Evolutionary conservation across 306 rosid species (phyloP).

Genomic region (Gynostemma pentaphyllum): DNA sequence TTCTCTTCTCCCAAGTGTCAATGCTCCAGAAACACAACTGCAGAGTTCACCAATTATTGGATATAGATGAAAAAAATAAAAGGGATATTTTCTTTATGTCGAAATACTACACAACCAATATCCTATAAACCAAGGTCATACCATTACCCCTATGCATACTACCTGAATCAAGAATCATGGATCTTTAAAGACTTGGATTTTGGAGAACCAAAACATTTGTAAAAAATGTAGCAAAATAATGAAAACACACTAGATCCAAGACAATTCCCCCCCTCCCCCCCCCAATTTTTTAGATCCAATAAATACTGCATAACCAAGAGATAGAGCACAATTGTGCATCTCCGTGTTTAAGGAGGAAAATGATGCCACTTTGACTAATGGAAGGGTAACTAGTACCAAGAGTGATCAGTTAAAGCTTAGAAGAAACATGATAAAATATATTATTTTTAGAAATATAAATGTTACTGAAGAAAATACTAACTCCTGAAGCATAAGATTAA

Average conservation of each 20-base stretch:
- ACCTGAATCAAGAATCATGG: too few species aligned
- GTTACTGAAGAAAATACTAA: background rate
- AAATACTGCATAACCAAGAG: background rate
- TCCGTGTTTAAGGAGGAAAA: background rate
- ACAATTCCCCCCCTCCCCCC: too few species aligned
- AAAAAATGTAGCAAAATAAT: background rate
- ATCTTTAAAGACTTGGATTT: too few species aligned
- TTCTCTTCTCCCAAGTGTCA: constrained; percentile 93
- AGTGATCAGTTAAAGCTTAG: background rate
- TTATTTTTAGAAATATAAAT: background rate
- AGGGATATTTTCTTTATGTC: background rate
- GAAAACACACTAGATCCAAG: background rate
- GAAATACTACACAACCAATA: background rate
- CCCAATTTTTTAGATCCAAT: background rate
- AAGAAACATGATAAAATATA: background rate
- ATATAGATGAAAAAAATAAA: constrained; percentile 7
- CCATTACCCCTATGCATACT: too few species aligned
- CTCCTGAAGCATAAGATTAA: background rate
- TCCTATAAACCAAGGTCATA: background rate
- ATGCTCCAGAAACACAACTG: constrained; percentile 86
- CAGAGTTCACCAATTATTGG: constrained; percentile 12
- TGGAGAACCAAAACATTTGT: background rate
- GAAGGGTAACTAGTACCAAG: background rate
- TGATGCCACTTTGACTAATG: background rate
- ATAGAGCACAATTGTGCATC: background rate